phyloP scores from a whole-genome alignment of 2,329 filamentous ascomycete species.

The Diaporthe sp. region DNA sequence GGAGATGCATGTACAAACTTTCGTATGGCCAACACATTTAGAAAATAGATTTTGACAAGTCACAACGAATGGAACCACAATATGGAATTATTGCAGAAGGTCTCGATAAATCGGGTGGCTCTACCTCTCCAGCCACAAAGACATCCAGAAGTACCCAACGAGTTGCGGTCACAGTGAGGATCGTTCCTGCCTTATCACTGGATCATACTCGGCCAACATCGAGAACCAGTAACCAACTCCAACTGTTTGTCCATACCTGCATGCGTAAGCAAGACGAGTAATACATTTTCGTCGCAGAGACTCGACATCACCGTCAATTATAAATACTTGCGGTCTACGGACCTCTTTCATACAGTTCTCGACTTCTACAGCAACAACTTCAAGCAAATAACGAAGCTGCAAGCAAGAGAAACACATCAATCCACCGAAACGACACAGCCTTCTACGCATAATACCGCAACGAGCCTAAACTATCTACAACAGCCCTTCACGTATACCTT shows the following conservation, averaged over 20 bases:
- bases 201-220: neutral
- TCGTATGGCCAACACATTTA: neutral
- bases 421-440: neutral
- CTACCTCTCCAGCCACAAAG: neutral
- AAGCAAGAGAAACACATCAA: neutral
- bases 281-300: neutral
- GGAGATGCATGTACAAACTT: rapidly evolving
- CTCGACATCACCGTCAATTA: neutral
- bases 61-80: too few relatives aligned
- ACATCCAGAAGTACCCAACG: neutral
- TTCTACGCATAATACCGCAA: neutral
- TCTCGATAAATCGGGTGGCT: neutral
- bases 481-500: neutral
- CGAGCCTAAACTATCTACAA: neutral
- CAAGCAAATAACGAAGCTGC: neutral
- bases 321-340: neutral
- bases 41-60: neutral
- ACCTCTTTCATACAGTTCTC: neutral
- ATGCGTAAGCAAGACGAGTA: neutral
- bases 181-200: neutral
- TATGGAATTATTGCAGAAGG: neutral
- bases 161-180: too few relatives aligned
- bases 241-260: neutral
- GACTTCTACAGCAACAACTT: neutral
- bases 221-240: neutral